Conservation (phyloP, 176 grass and related monocot genomes). For the Themeda triandra region DNA sequence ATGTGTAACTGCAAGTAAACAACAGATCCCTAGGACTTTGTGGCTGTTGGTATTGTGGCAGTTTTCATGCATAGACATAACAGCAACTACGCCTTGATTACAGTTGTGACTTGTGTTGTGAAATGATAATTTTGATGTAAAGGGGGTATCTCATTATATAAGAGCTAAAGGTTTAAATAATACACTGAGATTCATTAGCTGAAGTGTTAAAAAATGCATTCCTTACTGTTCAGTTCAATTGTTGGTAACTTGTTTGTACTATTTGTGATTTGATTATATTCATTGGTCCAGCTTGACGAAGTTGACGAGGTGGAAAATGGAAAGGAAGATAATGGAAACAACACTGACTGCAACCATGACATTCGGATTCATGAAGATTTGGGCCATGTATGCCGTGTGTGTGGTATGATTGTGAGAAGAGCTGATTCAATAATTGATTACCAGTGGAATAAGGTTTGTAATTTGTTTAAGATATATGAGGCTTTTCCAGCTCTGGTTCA, state of each 20-base stretch:
- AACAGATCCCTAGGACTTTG: neutral
- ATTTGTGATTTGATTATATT: slow-evolving; percentile 18
- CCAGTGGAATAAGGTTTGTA: slow-evolving; percentile 88
- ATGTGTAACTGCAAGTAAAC: neutral
- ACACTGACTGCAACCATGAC: slow-evolving; percentile 60
- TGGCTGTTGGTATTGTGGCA: neutral
- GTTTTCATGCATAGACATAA: neutral
- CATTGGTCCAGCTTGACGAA: slow-evolving; percentile 43
- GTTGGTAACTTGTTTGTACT: slow-evolving; percentile 1
- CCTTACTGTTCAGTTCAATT: slow-evolving; percentile 24
- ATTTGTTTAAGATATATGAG: slow-evolving; percentile 15
- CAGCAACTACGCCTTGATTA: neutral
- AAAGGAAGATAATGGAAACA: slow-evolving; percentile 47
- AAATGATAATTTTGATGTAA: neutral
- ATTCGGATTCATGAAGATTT: slow-evolving; percentile 80
- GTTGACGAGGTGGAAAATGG: slow-evolving; percentile 38
- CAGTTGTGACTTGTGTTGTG: neutral
- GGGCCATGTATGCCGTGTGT: slow-evolving; percentile 84
- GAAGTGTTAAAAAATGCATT: neutral
- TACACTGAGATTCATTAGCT: neutral
- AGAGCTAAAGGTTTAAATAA: neutral
- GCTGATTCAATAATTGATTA: slow-evolving; percentile 93
- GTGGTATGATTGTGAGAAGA: slow-evolving; percentile 92
- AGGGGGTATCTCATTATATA: neutral
- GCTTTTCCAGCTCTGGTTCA: neutral